Conservation (phyloP, 352 stramenopile species). For the Phytophthora fragariae region DNA sequence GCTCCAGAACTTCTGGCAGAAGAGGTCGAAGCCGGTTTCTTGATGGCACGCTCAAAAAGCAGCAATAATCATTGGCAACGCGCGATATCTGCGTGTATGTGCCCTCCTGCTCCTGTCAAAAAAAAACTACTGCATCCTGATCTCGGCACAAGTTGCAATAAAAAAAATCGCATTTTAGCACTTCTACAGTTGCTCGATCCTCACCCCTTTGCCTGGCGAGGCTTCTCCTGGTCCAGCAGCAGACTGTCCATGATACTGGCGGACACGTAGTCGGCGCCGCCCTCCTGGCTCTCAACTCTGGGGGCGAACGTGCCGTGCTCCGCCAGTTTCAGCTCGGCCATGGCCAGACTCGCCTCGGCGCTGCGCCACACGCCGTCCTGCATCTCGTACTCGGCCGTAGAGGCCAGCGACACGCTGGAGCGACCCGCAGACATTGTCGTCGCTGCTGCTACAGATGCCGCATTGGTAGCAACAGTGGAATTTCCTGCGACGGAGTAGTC, state of each 20-base stretch:
- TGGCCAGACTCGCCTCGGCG: conserved; percentile 62
- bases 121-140: too few relatives aligned
- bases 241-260: conserved; percentile 84
- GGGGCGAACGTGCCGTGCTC: conserved; percentile 60
- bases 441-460: background rate
- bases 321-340: conserved; percentile 71
- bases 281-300: conserved; percentile 72
- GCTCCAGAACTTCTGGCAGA: too few relatives aligned
- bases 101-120: too few relatives aligned
- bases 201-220: background rate
- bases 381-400: conserved; percentile 30
- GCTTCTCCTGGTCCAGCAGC: conserved; percentile 52
- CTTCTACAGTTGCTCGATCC: background rate
- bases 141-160: too few relatives aligned
- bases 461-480: background rate
- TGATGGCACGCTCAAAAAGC: too few relatives aligned
- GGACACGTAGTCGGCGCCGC: conserved; percentile 83
- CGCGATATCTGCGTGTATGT: too few relatives aligned
- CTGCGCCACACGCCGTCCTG: conserved; percentile 35
- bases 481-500: conserved; percentile 12
- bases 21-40: too few relatives aligned
- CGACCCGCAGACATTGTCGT: conserved; percentile 14
- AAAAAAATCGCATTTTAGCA: too few relatives aligned
- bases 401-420: conserved; percentile 56
- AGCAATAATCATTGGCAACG: too few relatives aligned